These are phyloP conservation scores for Trypanosoma platydactyli DNA, from an alignment of 208 protist genomes.

Conservation along the genomic window DNA sequence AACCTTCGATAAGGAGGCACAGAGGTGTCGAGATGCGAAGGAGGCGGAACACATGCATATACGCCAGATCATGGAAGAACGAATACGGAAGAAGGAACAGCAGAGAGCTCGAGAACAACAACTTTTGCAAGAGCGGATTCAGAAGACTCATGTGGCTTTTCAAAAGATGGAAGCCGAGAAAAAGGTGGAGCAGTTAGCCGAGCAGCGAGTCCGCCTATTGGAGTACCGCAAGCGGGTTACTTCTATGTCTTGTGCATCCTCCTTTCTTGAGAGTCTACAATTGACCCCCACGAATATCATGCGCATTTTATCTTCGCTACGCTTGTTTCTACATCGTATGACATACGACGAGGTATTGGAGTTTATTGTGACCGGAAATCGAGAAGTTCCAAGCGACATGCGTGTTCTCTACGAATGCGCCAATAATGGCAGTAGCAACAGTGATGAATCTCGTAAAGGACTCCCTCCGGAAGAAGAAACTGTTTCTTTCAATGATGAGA, in stretches of 20 bases:
- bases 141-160: slow-evolving; percentile 33
- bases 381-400: slow-evolving; percentile 68
- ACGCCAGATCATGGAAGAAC: slow-evolving; percentile 28
- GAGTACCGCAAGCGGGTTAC: slow-evolving; percentile 39
- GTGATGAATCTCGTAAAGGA: not conserved
- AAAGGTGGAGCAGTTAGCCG: slow-evolving; percentile 23
- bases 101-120: slow-evolving; percentile 16
- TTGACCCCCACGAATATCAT: slow-evolving; percentile 51
- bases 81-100: slow-evolving; percentile 26
- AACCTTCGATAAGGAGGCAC: slow-evolving; percentile 18
- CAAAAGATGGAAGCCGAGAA: slow-evolving; percentile 25
- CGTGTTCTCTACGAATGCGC: slow-evolving; percentile 19
- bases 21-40: slow-evolving; percentile 14
- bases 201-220: slow-evolving; percentile 27
- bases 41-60: slow-evolving; percentile 24
- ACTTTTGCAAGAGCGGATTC: slow-evolving; percentile 29
- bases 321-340: slow-evolving; percentile 37
- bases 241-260: slow-evolving; percentile 41
- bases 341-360: slow-evolving; percentile 76
- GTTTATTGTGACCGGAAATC: slow-evolving; percentile 69
- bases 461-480: not conserved
- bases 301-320: slow-evolving; percentile 36
- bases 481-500: slow-evolving; percentile 23
- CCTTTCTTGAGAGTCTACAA: slow-evolving; percentile 63
- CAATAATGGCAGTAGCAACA: not conserved